Evolutionary conservation across 164 flowering plant species (phyloP), one percentile per base, ranked within the genome.

Genomic region (Houttuynia cordata): DNA sequence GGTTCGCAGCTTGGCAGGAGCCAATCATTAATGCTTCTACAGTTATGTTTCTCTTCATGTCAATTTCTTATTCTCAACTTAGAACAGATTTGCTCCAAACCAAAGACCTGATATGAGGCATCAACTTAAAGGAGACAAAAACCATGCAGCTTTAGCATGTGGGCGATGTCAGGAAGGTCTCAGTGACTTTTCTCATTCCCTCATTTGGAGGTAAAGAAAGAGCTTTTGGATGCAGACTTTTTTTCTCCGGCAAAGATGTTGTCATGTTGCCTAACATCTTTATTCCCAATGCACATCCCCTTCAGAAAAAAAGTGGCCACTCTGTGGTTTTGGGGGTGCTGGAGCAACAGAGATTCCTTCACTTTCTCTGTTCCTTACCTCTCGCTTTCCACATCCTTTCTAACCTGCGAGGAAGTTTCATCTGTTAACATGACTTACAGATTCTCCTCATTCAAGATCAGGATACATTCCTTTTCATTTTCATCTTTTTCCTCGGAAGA

Each of bases 41-140:
- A 40, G 17, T 25, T 66, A 67, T 42, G 14, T 21, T 68, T 62
- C 51, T 60, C n/a, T 39, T 21, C 19, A 6, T 56, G 19, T 56
- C 19, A 60, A 21, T 41, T 55, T 6, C 37, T 30, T 6, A 30
- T 30, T 30, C 37, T 30, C 37, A 30, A 30, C 37, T 30, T 30
- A 30, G 2, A 30, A 30, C 37, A 30, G 37, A 6, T 30, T 30
- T 2, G 37, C 37, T 2, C 37, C 2, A 30, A 30, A 30, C 37
- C 6, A 30, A 30, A 30, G n/a, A 30, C 6, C 2, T 30, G 37
- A 30, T 30, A 30, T 30, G 37, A 30, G 37, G 37, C 6, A 30
- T 6, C 37, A 30, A 2, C 6, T 30, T 6, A 6, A 45, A 45
- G 17, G 49, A 45, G 49, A 45, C 14, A 45, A 45, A 10, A 14